A percentile compares a stretch with the other conserved stretches of the same genome.
Evolutionary conservation across 1,284 basidiomycete genomes (phyloP).

Genomic region (Tremellales sp.): DNA sequence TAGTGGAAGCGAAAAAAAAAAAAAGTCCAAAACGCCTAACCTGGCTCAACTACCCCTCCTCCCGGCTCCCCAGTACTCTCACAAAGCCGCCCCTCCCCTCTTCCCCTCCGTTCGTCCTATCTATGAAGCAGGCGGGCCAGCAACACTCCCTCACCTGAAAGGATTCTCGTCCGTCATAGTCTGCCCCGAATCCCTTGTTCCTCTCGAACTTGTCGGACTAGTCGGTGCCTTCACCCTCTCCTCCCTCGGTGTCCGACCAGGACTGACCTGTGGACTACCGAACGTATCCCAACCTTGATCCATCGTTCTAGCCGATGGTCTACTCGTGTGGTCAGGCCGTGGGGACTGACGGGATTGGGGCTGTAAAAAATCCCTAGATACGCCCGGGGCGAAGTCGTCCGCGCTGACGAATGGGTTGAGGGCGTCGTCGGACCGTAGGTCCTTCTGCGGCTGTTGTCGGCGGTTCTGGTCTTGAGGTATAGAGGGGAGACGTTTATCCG

Average conservation of each 20-base stretch:
- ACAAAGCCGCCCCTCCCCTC: too few species aligned
- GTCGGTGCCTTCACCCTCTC: not conserved
- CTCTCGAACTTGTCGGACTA: slow-evolving; percentile 11
- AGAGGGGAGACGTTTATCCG: not conserved
- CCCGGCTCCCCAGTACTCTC: too few species aligned
- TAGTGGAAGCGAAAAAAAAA: too few species aligned
- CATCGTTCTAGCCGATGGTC: not conserved
- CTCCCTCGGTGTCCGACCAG: not conserved
- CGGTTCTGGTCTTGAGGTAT: not conserved
- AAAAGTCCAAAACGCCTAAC: too few species aligned
- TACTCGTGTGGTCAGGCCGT: not conserved
- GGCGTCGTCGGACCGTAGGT: too few species aligned
- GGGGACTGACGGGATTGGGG: not conserved
- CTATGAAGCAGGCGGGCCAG: too few species aligned
- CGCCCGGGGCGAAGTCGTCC: too few species aligned
- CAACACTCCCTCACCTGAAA: slow-evolving; percentile 5
- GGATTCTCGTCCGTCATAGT: slow-evolving; percentile 7
- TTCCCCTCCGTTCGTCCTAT: too few species aligned
- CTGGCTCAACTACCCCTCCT: too few species aligned
- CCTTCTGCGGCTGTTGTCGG: too few species aligned
- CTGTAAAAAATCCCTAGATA: too few species aligned
- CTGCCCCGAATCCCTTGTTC: slow-evolving; percentile 5
- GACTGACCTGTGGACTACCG: too few species aligned
- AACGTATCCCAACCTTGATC: not conserved
- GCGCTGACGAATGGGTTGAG: not conserved